Base-by-base conservation (phyloP, 2,329 filamentous ascomycete genomes). In the Aaosphaeria arxii region DNA sequence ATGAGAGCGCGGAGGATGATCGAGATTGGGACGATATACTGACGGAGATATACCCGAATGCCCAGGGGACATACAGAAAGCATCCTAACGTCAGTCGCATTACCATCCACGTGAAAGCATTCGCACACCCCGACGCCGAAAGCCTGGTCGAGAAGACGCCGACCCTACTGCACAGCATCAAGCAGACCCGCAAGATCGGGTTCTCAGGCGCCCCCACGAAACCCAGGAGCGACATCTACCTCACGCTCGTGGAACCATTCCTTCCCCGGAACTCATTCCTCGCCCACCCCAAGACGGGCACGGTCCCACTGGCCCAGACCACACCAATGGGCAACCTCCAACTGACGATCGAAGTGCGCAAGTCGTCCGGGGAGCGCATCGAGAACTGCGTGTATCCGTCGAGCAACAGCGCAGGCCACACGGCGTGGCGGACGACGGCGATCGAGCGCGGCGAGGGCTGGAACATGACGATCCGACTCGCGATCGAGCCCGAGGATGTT, bases 131-230 rank as follows among this genome's bases (percentile, higher is more conserved):
- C 1, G 90, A 97, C 59, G 84, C 90, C 1, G 90, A 95, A 55
- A 77, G 74, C 0, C 79, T 99, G 38, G 87, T 97, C 63, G 89
- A 88, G 62, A 84, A 87, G 42, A 96, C 90, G 3, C 94, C 94
- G 0, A 97, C 92, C 0, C 74, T 95, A 11, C 82, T 99, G 11
- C 87, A 95, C 44, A 86, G 87, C 44, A 82, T 97, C 50, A 79
- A 80, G 48, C 87, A 87, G 67, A 95, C 91, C 0, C 87, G 80
- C 60, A 94, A 94, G 67, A 91, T 97, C 69, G 94, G 91, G 2
- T 97, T 99, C 67, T 89, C 92, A 4, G 91, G 91, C 9, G 91
- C 91, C 1, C 92, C 94, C 0, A 91, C 87, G 0, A 91, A 90
- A 65, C 80, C 88, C 11, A 81, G 95, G 59, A 96, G 91, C 7